Evolutionary conservation across 805 yeast genomes (phyloP).

Genomic region (Yarrowia alimentaria): DNA sequence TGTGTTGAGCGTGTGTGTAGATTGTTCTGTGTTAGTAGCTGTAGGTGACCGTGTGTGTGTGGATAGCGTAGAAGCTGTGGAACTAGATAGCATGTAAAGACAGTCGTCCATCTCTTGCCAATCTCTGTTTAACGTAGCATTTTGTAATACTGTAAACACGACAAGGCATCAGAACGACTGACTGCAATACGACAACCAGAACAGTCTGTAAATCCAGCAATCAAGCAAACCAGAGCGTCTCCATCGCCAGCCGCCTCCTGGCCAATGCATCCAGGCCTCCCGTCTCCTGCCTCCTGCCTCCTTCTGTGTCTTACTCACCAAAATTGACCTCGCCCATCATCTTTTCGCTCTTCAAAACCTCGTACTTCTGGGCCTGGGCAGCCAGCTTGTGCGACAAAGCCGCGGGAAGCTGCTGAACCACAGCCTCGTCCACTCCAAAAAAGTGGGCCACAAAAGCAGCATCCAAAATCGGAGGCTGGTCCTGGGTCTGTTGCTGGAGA

Average conservation of each 20-base stretch:
- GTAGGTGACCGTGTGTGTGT: too few species aligned
- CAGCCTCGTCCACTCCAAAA: conserved; percentile 3
- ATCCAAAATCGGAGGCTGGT: background rate
- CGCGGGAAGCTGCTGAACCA: conserved; percentile 1
- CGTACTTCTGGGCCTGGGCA: conserved; percentile 33
- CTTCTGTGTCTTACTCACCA: conserved; percentile 29
- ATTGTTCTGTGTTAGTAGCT: conserved; percentile 28
- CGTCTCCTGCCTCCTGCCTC: background rate
- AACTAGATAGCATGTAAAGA: too few species aligned
- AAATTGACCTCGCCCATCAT: conserved; percentile 33
- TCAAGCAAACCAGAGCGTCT: too few species aligned
- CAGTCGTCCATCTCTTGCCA: too few species aligned
- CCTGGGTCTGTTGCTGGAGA: background rate
- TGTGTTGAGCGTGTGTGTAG: conserved; percentile 27
- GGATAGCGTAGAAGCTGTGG: too few species aligned
- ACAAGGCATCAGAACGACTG: too few species aligned
- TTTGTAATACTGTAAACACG: too few species aligned
- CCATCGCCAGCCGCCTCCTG: too few species aligned
- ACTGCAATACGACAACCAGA: too few species aligned
- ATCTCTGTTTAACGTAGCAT: too few species aligned
- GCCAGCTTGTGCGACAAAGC: conserved; percentile 6
- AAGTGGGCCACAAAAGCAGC: conserved; percentile 17
- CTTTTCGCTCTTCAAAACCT: conserved; percentile 34
- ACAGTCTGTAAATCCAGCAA: too few species aligned
- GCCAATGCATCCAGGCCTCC: too few species aligned